These are phyloP conservation scores for Aspergillus aculeatinus DNA, from an alignment of 2,329 filamentous ascomycete species.

Conservation along the genomic window DNA sequence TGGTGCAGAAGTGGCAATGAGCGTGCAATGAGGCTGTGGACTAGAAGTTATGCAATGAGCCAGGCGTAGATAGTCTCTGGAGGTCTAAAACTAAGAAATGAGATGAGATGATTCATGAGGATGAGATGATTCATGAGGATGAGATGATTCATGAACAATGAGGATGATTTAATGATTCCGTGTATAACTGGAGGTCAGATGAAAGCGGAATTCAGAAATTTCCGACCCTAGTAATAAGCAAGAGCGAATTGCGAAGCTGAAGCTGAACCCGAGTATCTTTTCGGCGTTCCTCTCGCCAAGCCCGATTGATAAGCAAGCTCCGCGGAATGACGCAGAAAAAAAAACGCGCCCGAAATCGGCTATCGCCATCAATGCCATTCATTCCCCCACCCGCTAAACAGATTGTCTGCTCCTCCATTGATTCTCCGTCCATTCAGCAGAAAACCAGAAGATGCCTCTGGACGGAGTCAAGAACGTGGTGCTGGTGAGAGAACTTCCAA, in stretches of 20 bases:
- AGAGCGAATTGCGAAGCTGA: too few relatives aligned
- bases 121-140: neutral
- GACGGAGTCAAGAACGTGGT: slow-evolving; percentile 46
- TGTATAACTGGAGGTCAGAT: neutral
- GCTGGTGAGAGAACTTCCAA: slow-evolving; percentile 31
- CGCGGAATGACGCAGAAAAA: slow-evolving; percentile 28
- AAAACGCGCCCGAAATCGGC: slow-evolving; percentile 18
- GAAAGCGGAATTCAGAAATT: too few relatives aligned
- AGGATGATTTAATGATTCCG: neutral
- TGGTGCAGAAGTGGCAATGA: slow-evolving; percentile 52
- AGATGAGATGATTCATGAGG: neutral
- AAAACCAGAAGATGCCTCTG: slow-evolving; percentile 37
- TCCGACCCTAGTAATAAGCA: too few relatives aligned
- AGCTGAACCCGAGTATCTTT: too few relatives aligned
- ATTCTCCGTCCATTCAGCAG: neutral
- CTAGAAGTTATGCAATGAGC: slow-evolving; percentile 1
- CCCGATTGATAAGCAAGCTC: slow-evolving; percentile 29
- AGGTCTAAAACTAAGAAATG: neutral
- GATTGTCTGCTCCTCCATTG: neutral
- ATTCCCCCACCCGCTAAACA: neutral
- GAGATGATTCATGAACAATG: neutral
- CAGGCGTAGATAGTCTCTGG: neutral
- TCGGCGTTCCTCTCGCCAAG: neutral
- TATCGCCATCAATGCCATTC: slow-evolving; percentile 7
- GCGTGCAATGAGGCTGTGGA: neutral